Evolutionary conservation across 2,329 filamentous ascomycete species (phyloP).

Genomic region (Monilinia fructigena): DNA sequence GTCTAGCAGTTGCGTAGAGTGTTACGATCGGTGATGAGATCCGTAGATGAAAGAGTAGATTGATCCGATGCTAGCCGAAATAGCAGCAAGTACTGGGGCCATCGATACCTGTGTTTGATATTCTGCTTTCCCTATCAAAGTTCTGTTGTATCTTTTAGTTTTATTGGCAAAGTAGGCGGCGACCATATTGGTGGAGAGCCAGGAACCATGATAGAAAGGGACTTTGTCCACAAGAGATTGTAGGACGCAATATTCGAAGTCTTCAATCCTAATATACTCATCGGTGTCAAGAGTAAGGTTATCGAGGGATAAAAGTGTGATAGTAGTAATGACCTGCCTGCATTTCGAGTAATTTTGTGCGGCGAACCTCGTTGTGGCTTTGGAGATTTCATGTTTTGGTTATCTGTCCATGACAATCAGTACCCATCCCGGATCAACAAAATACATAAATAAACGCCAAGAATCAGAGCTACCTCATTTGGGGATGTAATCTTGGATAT

Average conservation of each 20-base stretch:
- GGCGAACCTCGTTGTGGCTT: too few species aligned
- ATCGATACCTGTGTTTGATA: constrained; percentile 36
- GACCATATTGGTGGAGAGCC: constrained; percentile 28
- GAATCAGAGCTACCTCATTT: too few species aligned
- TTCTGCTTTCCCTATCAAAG: constrained; percentile 38
- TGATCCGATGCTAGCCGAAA: constrained; percentile 27
- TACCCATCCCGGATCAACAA: neutral
- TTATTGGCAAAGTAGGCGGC: constrained; percentile 29
- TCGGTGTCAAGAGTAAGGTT: neutral
- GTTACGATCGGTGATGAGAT: constrained; percentile 39
- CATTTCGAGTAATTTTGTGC: neutral
- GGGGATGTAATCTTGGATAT: too few species aligned
- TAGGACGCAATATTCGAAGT: constrained; percentile 33
- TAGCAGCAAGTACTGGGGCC: constrained; percentile 35
- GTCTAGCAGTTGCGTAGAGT: constrained; percentile 37
- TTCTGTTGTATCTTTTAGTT: constrained; percentile 27
- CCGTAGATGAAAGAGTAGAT: constrained; percentile 32
- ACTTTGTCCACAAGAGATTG: constrained; percentile 27
- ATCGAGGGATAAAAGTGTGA: neutral
- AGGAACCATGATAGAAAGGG: constrained; percentile 32
- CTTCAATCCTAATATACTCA: constrained; percentile 17
- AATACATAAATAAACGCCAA: neutral
- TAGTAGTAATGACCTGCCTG: constrained; percentile 13
- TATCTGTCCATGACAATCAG: neutral
- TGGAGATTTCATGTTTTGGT: neutral